phyloP scores from a whole-genome alignment of 2,329 filamentous ascomycete genomes.

The Rutstroemia sp. region DNA sequence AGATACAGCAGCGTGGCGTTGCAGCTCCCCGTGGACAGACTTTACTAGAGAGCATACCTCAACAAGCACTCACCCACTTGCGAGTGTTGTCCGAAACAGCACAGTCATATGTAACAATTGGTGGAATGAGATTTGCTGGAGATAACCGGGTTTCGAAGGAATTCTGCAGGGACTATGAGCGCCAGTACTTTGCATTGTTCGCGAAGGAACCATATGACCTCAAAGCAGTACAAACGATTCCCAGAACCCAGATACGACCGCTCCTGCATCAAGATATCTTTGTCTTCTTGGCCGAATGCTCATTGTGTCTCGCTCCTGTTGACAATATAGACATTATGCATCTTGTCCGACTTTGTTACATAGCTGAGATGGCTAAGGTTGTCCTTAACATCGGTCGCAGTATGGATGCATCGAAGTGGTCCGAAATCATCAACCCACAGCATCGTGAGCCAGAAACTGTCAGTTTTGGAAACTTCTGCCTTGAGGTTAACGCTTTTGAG shows the following conservation, averaged over 20 bases:
- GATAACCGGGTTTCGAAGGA: slow-evolving; percentile 58
- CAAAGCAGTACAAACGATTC: slow-evolving; percentile 19
- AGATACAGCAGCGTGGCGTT: slow-evolving; percentile 85
- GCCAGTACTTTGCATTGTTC: slow-evolving; percentile 72
- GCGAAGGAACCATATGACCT: slow-evolving; percentile 11
- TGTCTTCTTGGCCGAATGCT: slow-evolving; percentile 72
- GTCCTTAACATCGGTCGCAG: slow-evolving; percentile 52
- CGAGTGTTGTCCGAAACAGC: slow-evolving; percentile 85
- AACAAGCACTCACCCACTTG: slow-evolving; percentile 77
- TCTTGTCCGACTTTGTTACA: slow-evolving; percentile 76
- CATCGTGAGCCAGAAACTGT: slow-evolving; percentile 1
- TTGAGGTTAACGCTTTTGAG: slow-evolving; percentile 14
- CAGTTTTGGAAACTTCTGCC: slow-evolving; percentile 23
- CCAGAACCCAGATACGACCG: slow-evolving; percentile 34
- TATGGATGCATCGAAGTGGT: slow-evolving; percentile 43
- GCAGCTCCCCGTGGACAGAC: slow-evolving; percentile 67
- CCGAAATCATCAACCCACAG: slow-evolving; percentile 24
- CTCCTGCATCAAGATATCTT: slow-evolving; percentile 67
- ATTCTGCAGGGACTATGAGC: slow-evolving; percentile 58
- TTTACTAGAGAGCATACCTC: slow-evolving; percentile 75
- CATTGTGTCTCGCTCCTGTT: slow-evolving; percentile 60
- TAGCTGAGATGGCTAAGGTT: slow-evolving; percentile 84
- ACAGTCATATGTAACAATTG: slow-evolving; percentile 74
- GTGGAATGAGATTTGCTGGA: slow-evolving; percentile 54
- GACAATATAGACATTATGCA: slow-evolving; percentile 70